Evolutionary conservation across 108 stramenopile species (phyloP).

Genomic region (Mediolabrus comicus): DNA sequence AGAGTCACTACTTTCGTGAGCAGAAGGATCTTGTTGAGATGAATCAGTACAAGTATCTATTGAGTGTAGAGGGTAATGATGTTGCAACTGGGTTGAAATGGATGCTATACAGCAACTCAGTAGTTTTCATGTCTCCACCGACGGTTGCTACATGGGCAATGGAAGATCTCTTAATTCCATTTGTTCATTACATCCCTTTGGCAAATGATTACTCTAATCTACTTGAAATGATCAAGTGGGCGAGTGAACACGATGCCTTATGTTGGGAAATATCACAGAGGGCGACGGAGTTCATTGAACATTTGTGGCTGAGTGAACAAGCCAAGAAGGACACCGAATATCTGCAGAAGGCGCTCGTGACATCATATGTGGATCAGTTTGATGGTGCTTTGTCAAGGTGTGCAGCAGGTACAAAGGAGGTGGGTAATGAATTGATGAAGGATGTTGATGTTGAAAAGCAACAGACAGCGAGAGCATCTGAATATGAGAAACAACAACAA

Average conservation of each 20-base stretch:
- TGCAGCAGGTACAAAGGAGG: no score
- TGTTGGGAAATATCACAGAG: slow-evolving; percentile 59
- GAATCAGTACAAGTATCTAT: background rate
- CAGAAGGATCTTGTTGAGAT: background rate
- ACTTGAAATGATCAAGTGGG: slow-evolving; percentile 68
- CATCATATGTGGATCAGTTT: background rate
- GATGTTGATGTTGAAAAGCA: no score
- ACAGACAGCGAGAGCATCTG: no score
- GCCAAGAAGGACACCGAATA: background rate
- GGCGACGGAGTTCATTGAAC: slow-evolving; percentile 64
- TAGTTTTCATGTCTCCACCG: slow-evolving; percentile 73
- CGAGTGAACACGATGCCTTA: slow-evolving; percentile 54
- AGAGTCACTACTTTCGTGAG: background rate
- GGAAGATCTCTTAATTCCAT: slow-evolving; percentile 65
- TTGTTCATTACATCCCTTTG: slow-evolving; percentile 77
- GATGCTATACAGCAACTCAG: slow-evolving; percentile 62
- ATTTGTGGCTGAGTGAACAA: slow-evolving; percentile 27
- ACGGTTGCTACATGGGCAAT: slow-evolving; percentile 69
- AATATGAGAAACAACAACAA: no score
- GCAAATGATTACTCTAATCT: slow-evolving; percentile 51
- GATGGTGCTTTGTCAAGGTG: background rate
- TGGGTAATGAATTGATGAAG: no score
- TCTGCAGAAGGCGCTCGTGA: background rate
- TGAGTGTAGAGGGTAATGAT: slow-evolving; percentile 75
- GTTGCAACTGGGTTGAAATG: slow-evolving; percentile 76